Percentiles rank a stretch among this genome's conserved stretches.
These are phyloP conservation scores for Kwoniella bestiolae DNA, from an alignment of 768 basidiomycete species.

Conservation along the genomic window DNA sequence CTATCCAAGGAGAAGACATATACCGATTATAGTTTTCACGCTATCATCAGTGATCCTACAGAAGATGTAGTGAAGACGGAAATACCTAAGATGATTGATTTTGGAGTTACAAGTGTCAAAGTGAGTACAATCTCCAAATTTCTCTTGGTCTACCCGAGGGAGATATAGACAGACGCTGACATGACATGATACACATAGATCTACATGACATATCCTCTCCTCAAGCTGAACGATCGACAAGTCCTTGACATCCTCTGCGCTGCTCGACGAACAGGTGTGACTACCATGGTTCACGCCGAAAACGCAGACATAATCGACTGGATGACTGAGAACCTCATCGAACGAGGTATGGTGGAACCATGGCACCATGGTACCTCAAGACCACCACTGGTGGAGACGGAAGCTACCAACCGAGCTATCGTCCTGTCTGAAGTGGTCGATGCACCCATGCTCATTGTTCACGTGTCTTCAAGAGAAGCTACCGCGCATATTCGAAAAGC, in stretches of 20 bases:
- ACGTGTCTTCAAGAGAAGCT: slow-evolving; percentile 51
- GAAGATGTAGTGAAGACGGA: slow-evolving; percentile 55
- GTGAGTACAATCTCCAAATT: too few relatives aligned
- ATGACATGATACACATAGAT: neutral
- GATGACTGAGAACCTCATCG: slow-evolving; percentile 46
- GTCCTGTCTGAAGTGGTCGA: slow-evolving; percentile 52
- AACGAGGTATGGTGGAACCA: slow-evolving; percentile 48
- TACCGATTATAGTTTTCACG: slow-evolving; percentile 57
- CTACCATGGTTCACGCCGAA: slow-evolving; percentile 56
- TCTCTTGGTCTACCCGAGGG: too few relatives aligned
- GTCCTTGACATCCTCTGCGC: slow-evolving; percentile 56
- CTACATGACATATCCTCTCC: slow-evolving; percentile 58
- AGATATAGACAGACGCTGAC: neutral
- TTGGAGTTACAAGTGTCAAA: slow-evolving; percentile 58
- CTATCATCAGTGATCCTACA: slow-evolving; percentile 57
- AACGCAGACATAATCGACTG: slow-evolving; percentile 56
- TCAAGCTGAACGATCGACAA: slow-evolving; percentile 56
- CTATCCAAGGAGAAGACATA: slow-evolving; percentile 50
- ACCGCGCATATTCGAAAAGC: slow-evolving; percentile 49
- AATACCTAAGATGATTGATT: slow-evolving; percentile 55
- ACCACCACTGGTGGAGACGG: slow-evolving; percentile 52
- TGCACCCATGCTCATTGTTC: slow-evolving; percentile 55
- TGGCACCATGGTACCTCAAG: slow-evolving; percentile 52
- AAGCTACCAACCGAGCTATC: slow-evolving; percentile 56
- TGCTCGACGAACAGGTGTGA: slow-evolving; percentile 51